Evolutionary conservation across 2,329 filamentous ascomycete genomes (phyloP).

Genomic region (Arthrocladium fulminans): DNA sequence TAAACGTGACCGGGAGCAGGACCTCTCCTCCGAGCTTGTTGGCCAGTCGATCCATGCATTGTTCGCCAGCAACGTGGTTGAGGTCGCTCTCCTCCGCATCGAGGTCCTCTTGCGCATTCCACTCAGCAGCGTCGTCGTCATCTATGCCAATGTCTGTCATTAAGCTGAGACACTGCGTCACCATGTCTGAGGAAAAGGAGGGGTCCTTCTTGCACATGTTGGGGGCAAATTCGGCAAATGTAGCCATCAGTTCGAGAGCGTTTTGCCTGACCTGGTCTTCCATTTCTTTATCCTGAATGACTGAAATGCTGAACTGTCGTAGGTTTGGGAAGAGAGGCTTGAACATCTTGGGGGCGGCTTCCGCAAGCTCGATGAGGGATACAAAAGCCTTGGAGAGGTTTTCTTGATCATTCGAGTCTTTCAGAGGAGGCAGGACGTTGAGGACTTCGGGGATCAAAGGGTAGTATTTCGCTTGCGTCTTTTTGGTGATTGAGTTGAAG

Average conservation of each 20-base stretch:
- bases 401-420: slow-evolving; percentile 82
- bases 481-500: slow-evolving; percentile 84
- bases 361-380: slow-evolving; percentile 86
- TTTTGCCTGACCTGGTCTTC: slow-evolving; percentile 78
- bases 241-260: slow-evolving; percentile 9
- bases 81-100: slow-evolving; percentile 93
- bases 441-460: slow-evolving; percentile 79
- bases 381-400: slow-evolving; percentile 83
- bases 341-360: slow-evolving; percentile 96
- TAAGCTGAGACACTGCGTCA: slow-evolving; percentile 91
- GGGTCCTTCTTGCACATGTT: slow-evolving; percentile 90
- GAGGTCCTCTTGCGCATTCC: slow-evolving; percentile 87
- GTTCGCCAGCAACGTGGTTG: slow-evolving; percentile 95
- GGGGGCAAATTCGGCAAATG: slow-evolving; percentile 45
- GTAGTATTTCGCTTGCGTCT: slow-evolving; percentile 80
- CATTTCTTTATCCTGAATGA: slow-evolving; percentile 92
- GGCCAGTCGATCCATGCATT: slow-evolving; percentile 94
- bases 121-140: slow-evolving; percentile 89
- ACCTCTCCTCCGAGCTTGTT: slow-evolving; percentile 94
- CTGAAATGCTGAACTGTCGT: slow-evolving; percentile 83
- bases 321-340: slow-evolving; percentile 86
- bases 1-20: slow-evolving; percentile 88
- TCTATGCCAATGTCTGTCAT: slow-evolving; percentile 96
- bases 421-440: slow-evolving; percentile 88
- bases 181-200: slow-evolving; percentile 92